These are phyloP conservation scores for Mimosa pudica DNA, from an alignment of 306 rosid genomes.

Conservation along the genomic window DNA sequence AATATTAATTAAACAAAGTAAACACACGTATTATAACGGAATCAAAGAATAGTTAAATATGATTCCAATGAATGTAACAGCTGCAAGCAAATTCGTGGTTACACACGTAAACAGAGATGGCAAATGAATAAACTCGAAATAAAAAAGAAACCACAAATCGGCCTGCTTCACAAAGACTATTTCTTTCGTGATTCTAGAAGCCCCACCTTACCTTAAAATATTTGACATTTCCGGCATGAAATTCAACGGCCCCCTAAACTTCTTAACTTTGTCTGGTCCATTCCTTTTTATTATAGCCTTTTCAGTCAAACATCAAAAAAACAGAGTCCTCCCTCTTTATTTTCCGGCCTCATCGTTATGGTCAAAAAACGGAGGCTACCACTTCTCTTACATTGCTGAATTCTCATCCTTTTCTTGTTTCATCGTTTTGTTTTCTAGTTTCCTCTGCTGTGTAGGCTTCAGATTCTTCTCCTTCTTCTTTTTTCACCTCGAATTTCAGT, in stretches of 20 bases:
- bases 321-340: not conserved
- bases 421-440: constrained; percentile 3
- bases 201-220: not conserved
- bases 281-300: not conserved
- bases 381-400: not conserved
- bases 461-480: not conserved
- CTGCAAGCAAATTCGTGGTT: constrained; percentile 13
- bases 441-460: constrained; percentile 1
- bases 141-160: not conserved
- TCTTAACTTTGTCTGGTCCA: not conserved
- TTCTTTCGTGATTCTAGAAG: constrained; percentile 21
- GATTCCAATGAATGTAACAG: not conserved
- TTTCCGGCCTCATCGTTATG: not conserved
- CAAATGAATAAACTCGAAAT: not conserved
- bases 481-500: not conserved
- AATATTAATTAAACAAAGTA: not conserved
- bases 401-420: not conserved
- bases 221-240: not conserved
- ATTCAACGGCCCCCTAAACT: constrained; percentile 17
- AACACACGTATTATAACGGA: not conserved
- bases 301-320: constrained; percentile 19
- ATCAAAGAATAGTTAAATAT: not conserved
- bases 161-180: not conserved
- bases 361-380: constrained; percentile 41
- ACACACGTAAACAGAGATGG: not conserved